A percentile compares a stretch with the other conserved stretches of the same genome.
Conservation (phyloP, 1,284 basidiomycete genomes). For the Leccinum pachyderme region DNA sequence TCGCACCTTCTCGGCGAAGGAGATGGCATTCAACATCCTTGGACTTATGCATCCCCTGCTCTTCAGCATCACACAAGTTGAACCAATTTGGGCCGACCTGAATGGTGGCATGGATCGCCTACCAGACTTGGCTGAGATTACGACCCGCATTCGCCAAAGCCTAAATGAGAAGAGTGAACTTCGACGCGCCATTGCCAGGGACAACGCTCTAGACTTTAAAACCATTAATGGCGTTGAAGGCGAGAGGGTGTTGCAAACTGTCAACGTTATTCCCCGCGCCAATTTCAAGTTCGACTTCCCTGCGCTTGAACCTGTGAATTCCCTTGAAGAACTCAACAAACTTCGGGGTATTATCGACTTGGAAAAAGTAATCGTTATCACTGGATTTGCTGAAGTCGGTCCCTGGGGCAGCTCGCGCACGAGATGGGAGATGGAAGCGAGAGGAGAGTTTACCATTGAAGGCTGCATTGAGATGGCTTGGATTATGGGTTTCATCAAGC, state of each 20-base stretch:
- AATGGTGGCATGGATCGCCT: slow-evolving; percentile 98
- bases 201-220: slow-evolving; percentile 96
- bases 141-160: slow-evolving; percentile 78
- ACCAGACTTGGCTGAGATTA: slow-evolving; percentile 92
- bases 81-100: slow-evolving; percentile 97
- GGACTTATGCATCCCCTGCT: slow-evolving; percentile 99
- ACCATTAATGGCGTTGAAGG: slow-evolving; percentile 88
- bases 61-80: slow-evolving; percentile 99
- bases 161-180: slow-evolving; percentile 84
- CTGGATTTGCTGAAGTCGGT: slow-evolving; percentile 97
- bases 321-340: slow-evolving; percentile 71
- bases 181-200: slow-evolving; percentile 89
- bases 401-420: slow-evolving; percentile 98
- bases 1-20: slow-evolving; percentile 97
- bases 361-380: slow-evolving; percentile 93
- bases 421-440: slow-evolving; percentile 99
- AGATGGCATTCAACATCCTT: slow-evolving; percentile 99
- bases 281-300: slow-evolving; percentile 98
- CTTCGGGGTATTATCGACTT: slow-evolving; percentile 89
- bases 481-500: slow-evolving; percentile 99
- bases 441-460: slow-evolving; percentile 92
- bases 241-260: slow-evolving; percentile 90
- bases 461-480: slow-evolving; percentile 99
- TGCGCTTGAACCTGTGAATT: slow-evolving; percentile 62
- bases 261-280: slow-evolving; percentile 91